Evolutionary conservation across 257 asterid genomes (phyloP), one percentile per base, ranked within the genome.

Genomic region (Solanum piurae): DNA sequence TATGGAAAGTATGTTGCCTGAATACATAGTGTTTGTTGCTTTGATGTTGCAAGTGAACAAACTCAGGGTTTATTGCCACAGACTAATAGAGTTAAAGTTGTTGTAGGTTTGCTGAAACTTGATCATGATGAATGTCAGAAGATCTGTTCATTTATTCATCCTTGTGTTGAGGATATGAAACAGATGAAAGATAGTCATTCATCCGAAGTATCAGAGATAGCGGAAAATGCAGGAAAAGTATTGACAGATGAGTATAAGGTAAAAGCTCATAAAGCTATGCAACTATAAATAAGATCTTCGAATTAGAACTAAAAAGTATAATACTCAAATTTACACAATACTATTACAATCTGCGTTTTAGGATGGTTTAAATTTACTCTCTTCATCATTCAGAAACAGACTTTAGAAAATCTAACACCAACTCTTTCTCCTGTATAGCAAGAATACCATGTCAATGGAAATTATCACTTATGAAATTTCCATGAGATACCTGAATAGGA

Each of bases 221-320:
- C 93, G 18, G 85, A 72, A 87, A 66, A 44, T 80, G 92, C 91
- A 86, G 91, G 90, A 89, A 87, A 87, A 90, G 89, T 89, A 72
- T 93, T 93, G 77, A 69, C 90, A 40, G 92, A 93, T 84, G 93
- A 91, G 77, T 91, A 90, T 90, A 90, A 88, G 93, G 94, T 92
- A 90, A 82, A 91, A 76, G 9, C 20, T 37, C 55, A 68, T 12
- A 77, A 42, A 42, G 25, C 62, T 16, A 42, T 25, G 5, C 16
- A 77, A 77, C n/a, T 77, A n/a, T n/a, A n/a, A 76, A 76, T n/a
- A 33, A 40, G 75, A 68, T 75, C 2, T 76, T 76, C 25, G 36
- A 42, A 37, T 75, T 75, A 75, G 8, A 14, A 72, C 44, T 72
- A 31, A 72, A 71, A 33, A 76, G 13, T n/a, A 40, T 40, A 40